Evolutionary conservation across 192 early-diverging fungal genomes (phyloP).

Genomic region (Coemansia sp.): DNA sequence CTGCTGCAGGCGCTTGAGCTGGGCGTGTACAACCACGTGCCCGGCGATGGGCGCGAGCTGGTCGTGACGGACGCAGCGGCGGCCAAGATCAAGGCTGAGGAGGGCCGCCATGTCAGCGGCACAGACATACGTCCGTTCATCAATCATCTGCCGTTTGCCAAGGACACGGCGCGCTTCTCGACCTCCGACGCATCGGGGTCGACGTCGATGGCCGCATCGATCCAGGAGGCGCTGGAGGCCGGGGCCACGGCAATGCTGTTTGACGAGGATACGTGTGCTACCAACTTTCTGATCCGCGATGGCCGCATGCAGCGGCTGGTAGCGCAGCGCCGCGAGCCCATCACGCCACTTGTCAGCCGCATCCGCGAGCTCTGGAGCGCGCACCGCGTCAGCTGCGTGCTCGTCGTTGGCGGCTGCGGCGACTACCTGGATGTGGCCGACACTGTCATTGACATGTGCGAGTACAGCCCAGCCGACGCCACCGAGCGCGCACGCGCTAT

Average conservation of each 20-base stretch:
- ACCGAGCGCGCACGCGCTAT: slow-evolving; percentile 37
- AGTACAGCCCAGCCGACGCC: slow-evolving; percentile 41
- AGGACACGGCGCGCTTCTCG: slow-evolving; percentile 38
- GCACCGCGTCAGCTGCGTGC: slow-evolving; percentile 37
- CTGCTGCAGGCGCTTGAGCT: slow-evolving; percentile 54
- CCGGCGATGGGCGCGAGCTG: slow-evolving; percentile 57
- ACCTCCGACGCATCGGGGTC: slow-evolving; percentile 54
- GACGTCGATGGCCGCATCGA: slow-evolving; percentile 58
- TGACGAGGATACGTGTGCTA: slow-evolving; percentile 62
- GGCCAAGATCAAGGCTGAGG: slow-evolving; percentile 53
- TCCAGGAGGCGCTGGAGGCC: slow-evolving; percentile 54
- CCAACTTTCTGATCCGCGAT: slow-evolving; percentile 60
- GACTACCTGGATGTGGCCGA: slow-evolving; percentile 58
- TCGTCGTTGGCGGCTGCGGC: slow-evolving; percentile 58
- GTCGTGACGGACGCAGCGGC: slow-evolving; percentile 33
- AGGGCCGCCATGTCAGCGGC: slow-evolving; percentile 47
- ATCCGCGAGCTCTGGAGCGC: slow-evolving; percentile 41
- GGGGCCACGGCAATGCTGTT: slow-evolving; percentile 42
- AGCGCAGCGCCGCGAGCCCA: slow-evolving; percentile 47
- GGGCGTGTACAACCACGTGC: slow-evolving; percentile 57
- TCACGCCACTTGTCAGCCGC: slow-evolving; percentile 56
- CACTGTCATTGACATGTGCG: slow-evolving; percentile 49
- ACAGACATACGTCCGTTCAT: slow-evolving; percentile 56
- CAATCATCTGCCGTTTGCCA: slow-evolving; percentile 50
- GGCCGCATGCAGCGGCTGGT: slow-evolving; percentile 55